These are phyloP conservation scores for Arctostaphylos glauca DNA, from an alignment of 148 eudicot genomes.

Conservation along the genomic window DNA sequence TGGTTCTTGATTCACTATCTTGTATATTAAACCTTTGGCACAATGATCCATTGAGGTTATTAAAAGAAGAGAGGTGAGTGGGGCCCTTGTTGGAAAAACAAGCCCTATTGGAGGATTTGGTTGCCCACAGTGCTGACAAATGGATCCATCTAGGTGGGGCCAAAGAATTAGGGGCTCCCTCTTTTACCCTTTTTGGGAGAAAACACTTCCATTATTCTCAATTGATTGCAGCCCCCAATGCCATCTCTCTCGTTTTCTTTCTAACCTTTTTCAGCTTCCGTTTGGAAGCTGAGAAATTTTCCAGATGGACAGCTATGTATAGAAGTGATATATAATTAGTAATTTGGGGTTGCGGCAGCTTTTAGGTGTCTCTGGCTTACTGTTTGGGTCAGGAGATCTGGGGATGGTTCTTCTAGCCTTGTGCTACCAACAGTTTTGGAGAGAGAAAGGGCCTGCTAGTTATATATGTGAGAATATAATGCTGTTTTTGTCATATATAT, in stretches of 20 bases:
- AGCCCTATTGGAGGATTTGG: constrained; percentile 1
- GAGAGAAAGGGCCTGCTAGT: neutral
- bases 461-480: neutral
- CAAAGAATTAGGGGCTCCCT: neutral
- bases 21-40: neutral
- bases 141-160: constrained; percentile 10
- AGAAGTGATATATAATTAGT: neutral
- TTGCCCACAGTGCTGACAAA: constrained; percentile 12
- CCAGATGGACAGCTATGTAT: neutral
- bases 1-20: neutral
- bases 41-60: neutral
- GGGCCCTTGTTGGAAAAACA: constrained; percentile 7
- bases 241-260: neutral
- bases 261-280: neutral
- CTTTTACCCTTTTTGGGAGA: constrained; percentile 1
- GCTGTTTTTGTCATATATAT: neutral
- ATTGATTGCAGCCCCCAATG: neutral
- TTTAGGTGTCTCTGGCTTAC: constrained; percentile 5
- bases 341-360: constrained; percentile 10
- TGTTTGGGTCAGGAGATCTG: constrained; percentile 13
- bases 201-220: constrained; percentile 13
- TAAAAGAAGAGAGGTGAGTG: neutral
- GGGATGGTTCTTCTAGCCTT: constrained; percentile 1
- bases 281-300: constrained; percentile 15
- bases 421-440: constrained; percentile 7